phyloP scores from a whole-genome alignment of 768 basidiomycete genomes.

The Harrya chromipes region DNA sequence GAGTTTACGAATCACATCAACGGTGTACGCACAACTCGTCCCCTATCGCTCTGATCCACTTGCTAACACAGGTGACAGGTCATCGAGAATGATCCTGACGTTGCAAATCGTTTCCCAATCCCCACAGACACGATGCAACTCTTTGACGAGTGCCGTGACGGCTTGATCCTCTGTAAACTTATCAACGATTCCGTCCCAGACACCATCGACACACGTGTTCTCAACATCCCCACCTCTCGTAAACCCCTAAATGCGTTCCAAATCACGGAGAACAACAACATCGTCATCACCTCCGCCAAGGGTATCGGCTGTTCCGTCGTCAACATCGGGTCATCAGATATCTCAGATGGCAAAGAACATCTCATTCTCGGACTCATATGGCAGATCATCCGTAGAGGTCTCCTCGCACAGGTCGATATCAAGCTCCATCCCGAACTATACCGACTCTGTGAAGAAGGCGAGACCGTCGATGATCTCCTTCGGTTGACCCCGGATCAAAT shows the following conservation, averaged over 20 bases:
- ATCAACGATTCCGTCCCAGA: conserved; percentile 99
- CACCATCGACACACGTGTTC: conserved; percentile 97
- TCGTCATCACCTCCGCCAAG: conserved; percentile 97
- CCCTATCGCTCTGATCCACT: not conserved
- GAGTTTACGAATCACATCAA: conserved; percentile 99
- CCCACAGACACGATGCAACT: conserved; percentile 97
- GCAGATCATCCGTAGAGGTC: conserved; percentile 94
- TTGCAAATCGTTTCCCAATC: conserved; percentile 81
- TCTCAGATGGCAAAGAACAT: conserved; percentile 92
- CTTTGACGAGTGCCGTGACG: conserved; percentile 96
- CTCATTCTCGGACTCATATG: conserved; percentile 97
- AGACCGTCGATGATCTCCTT: conserved; percentile 95
- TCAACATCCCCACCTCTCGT: conserved; percentile 79
- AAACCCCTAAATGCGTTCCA: conserved; percentile 97
- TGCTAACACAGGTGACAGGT: conserved; percentile 50
- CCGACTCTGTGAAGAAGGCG: conserved; percentile 92
- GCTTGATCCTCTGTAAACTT: conserved; percentile 94
- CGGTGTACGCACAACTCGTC: conserved; percentile 50
- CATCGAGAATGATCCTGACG: conserved; percentile 85
- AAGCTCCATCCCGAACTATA: conserved; percentile 98
- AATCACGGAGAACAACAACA: conserved; percentile 99
- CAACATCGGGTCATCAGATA: conserved; percentile 93
- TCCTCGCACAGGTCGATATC: conserved; percentile 95
- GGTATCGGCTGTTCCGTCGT: conserved; percentile 98
- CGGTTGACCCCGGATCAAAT: conserved; percentile 96